Evolutionary conservation across 305 asterid genomes (phyloP).

Genomic region (Fraxinus nigra): DNA sequence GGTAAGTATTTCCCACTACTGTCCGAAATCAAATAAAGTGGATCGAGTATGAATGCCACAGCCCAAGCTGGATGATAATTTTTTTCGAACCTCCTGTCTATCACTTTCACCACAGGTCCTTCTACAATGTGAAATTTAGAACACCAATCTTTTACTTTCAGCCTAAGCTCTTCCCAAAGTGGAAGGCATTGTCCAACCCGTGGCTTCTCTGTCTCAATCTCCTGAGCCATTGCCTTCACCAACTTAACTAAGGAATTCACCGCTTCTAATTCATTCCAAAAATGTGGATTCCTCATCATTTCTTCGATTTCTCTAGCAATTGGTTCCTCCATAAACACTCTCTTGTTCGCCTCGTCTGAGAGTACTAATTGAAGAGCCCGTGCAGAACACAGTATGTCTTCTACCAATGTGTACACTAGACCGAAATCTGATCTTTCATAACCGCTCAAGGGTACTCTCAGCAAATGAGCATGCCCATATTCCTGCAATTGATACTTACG

Average conservation of each 20-base stretch:
- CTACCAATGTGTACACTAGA: conserved; percentile 52
- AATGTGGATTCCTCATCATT: conserved; percentile 77
- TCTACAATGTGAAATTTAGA: conserved; percentile 59
- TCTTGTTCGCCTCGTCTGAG: conserved; percentile 67
- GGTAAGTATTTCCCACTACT: conserved; percentile 86
- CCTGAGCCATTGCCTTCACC: conserved; percentile 61
- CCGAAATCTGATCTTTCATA: conserved; percentile 57
- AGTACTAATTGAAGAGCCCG: conserved; percentile 71
- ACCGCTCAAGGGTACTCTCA: conserved; percentile 52
- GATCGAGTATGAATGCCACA: conserved; percentile 89
- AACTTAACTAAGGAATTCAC: conserved; percentile 66
- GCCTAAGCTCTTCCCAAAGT: conserved; percentile 79
- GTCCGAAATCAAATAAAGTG: conserved; percentile 72
- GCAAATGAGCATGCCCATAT: conserved; percentile 59
- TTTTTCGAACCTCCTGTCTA: conserved; percentile 65
- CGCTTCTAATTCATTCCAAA: conserved; percentile 87
- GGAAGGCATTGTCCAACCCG: conserved; percentile 87
- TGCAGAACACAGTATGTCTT: conserved; percentile 75
- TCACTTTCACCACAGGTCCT: conserved; percentile 60
- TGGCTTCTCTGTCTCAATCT: conserved; percentile 72
- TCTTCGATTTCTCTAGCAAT: conserved; percentile 69
- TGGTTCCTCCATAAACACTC: conserved; percentile 56
- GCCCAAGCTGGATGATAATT: conserved; percentile 96
- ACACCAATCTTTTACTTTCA: conserved; percentile 76
- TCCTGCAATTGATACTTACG: conserved; percentile 81